phyloP scores from a whole-genome alignment of 2,329 filamentous ascomycete species.

The Hysterium pulicare region DNA sequence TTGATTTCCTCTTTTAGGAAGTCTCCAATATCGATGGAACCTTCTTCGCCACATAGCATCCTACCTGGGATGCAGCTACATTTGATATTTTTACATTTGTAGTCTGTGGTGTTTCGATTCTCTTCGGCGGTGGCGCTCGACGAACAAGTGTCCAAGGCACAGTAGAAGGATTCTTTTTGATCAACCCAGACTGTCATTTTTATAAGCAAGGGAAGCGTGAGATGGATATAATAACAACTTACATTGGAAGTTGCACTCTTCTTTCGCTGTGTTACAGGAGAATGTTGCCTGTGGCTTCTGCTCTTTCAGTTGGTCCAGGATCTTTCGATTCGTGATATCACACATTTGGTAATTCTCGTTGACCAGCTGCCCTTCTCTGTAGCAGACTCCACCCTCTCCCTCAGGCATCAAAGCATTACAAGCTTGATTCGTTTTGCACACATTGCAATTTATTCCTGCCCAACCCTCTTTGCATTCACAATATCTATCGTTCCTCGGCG shows the following conservation, averaged over 20 bases:
- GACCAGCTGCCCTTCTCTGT: slow-evolving; percentile 83
- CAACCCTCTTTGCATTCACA: slow-evolving; percentile 93
- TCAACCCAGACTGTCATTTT: slow-evolving; percentile 79
- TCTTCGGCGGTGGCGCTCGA: slow-evolving; percentile 68
- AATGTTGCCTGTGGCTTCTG: slow-evolving; percentile 93
- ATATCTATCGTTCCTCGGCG: slow-evolving; percentile 61
- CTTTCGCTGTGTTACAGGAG: slow-evolving; percentile 71
- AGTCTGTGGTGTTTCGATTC: slow-evolving; percentile 74
- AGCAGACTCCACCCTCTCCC: slow-evolving; percentile 80
- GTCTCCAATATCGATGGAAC: slow-evolving; percentile 86
- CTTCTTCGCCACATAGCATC: slow-evolving; percentile 90
- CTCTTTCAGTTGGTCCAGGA: slow-evolving; percentile 78
- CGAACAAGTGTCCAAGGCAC: slow-evolving; percentile 76
- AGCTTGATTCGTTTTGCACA: slow-evolving; percentile 78
- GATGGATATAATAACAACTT: slow-evolving; percentile 32
- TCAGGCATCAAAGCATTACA: slow-evolving; percentile 87
- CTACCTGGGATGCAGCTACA: slow-evolving; percentile 87
- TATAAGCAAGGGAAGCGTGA: slow-evolving; percentile 21
- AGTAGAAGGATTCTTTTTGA: slow-evolving; percentile 92
- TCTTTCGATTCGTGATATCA: slow-evolving; percentile 94
- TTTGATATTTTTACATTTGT: slow-evolving; percentile 78
- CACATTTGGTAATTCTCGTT: slow-evolving; percentile 98
- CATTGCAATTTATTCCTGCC: slow-evolving; percentile 95
- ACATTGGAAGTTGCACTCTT: slow-evolving; percentile 94
- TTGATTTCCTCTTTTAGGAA: slow-evolving; percentile 80